Evolutionary conservation across 1,284 basidiomycete species (phyloP).

Genomic region (Ustilago nuda): DNA sequence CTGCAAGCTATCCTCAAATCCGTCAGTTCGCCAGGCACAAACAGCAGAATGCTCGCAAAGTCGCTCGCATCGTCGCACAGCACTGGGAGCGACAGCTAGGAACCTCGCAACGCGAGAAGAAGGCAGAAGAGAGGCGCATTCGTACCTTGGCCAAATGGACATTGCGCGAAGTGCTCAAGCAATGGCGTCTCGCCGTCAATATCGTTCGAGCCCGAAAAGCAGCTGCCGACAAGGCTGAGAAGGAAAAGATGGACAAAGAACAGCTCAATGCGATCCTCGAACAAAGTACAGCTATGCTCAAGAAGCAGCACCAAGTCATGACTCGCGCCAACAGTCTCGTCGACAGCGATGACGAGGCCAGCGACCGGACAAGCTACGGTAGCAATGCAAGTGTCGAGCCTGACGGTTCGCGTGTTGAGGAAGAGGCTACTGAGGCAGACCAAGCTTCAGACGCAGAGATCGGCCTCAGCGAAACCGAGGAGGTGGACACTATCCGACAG

Average conservation of each 20-base stretch:
- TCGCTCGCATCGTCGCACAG: conserved; percentile 78
- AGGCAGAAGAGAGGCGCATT: conserved; percentile 78
- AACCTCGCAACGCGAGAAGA: conserved; percentile 75
- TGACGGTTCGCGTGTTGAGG: conserved; percentile 26
- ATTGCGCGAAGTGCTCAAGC: conserved; percentile 78
- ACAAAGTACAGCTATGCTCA: conserved; percentile 86
- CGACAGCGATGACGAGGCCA: conserved; percentile 33
- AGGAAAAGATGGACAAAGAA: conserved; percentile 78
- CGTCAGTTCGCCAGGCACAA: conserved; percentile 66
- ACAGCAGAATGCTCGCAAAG: conserved; percentile 70
- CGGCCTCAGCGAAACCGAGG: conserved; percentile 6
- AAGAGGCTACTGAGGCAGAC: conserved; percentile 32
- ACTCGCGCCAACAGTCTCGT: conserved; percentile 48
- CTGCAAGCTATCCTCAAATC: conserved; percentile 42
- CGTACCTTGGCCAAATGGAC: conserved; percentile 79
- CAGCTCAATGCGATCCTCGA: conserved; percentile 91
- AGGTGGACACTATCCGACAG: conserved; percentile 2
- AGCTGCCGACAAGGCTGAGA: conserved; percentile 75
- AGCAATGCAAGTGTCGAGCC: conserved; percentile 34
- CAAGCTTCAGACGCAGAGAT: conserved; percentile 28
- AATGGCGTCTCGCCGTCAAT: conserved; percentile 90
- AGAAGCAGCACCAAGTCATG: conserved; percentile 73
- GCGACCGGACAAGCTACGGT: conserved; percentile 43
- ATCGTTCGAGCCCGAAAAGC: conserved; percentile 81
- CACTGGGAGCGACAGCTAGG: conserved; percentile 81